Evolutionary conservation across 1,284 basidiomycete genomes (phyloP), one percentile per base, ranked within the genome.

Genomic region (Phenoliferia sp.): DNA sequence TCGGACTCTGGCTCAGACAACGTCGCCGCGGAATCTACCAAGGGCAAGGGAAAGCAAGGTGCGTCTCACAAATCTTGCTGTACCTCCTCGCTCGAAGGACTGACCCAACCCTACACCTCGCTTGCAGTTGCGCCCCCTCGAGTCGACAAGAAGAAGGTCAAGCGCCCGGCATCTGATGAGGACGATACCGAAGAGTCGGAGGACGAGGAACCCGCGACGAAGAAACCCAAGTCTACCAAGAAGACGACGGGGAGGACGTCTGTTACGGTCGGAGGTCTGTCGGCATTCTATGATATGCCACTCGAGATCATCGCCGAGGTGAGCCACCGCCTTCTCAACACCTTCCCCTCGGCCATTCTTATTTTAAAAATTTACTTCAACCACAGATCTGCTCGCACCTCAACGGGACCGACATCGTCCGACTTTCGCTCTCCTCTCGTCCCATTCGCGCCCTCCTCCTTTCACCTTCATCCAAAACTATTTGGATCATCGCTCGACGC

Each of bases 311-410:
- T n/a, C n/a, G n/a, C n/a, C n/a, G n/a, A n/a, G n/a, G n/a, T n/a
- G n/a, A n/a, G n/a, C n/a, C n/a, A n/a, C n/a, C n/a, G n/a, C n/a
- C n/a, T n/a, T n/a, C n/a, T n/a, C n/a, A n/a, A n/a, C n/a, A n/a
- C n/a, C n/a, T n/a, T n/a, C n/a, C n/a, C n/a, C n/a, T n/a, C n/a
- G n/a, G n/a, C n/a, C n/a, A n/a, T n/a, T n/a, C n/a, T n/a, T n/a
- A n/a, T n/a, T n/a, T n/a, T n/a, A n/a, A n/a, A n/a, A n/a, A 5
- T 3, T n/a, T n/a, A 12, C 9, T n/a, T n/a, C n/a, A n/a, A n/a
- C n/a, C 2, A 17, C 59, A 69, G 68, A 68, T 70, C 31, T 63
- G 62, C 59, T n/a, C 59, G 1, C 50, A 66, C 33, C 66, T 70
- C 55, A 44, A 59, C 12, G 55, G 63, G 1, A 10, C 3, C 9